A percentile compares a stretch with the other conserved stretches of the same genome.
Conservation (phyloP, 2,329 filamentous ascomycete species). For the Periconia macrospinosa region DNA sequence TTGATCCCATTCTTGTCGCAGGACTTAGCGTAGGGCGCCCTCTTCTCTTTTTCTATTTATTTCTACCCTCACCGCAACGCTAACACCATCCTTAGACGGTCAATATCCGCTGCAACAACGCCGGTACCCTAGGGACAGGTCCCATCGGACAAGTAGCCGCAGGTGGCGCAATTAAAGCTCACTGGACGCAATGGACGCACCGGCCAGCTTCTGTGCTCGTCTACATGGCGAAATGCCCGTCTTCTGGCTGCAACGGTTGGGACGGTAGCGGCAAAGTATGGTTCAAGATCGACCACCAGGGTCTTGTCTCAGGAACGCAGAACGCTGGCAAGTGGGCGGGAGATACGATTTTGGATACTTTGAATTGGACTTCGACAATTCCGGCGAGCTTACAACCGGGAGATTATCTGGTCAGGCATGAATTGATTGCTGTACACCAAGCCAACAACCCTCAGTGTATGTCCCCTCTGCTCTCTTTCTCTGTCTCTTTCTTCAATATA, state of each 20-base stretch:
- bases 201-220: constrained; percentile 59
- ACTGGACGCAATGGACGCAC: constrained; percentile 62
- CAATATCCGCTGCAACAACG: constrained; percentile 39
- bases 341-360: constrained; percentile 48
- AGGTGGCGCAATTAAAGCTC: constrained; percentile 52
- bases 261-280: constrained; percentile 55
- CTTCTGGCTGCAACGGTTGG: constrained; percentile 49
- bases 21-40: constrained; percentile 26
- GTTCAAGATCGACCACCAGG: constrained; percentile 62
- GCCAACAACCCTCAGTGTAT: constrained; percentile 52
- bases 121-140: constrained; percentile 27
- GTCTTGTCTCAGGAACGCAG: constrained; percentile 50
- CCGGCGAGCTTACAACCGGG: constrained; percentile 52
- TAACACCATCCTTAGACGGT: constrained; percentile 17
- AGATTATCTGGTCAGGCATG: constrained; percentile 60
- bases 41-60: neutral
- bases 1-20: constrained; percentile 27
- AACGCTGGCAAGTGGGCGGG: constrained; percentile 54
- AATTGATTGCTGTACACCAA: constrained; percentile 60
- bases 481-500: constrained; percentile 6
- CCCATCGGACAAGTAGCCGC: constrained; percentile 51
- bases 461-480: neutral
- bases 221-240: constrained; percentile 55
- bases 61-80: neutral
- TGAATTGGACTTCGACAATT: constrained; percentile 56